A percentile compares a stretch with the other conserved stretches of the same genome.
These are phyloP conservation scores for Phaeosphaeriaceae sp. DNA, from an alignment of 2,329 filamentous ascomycete genomes.

Conservation along the genomic window DNA sequence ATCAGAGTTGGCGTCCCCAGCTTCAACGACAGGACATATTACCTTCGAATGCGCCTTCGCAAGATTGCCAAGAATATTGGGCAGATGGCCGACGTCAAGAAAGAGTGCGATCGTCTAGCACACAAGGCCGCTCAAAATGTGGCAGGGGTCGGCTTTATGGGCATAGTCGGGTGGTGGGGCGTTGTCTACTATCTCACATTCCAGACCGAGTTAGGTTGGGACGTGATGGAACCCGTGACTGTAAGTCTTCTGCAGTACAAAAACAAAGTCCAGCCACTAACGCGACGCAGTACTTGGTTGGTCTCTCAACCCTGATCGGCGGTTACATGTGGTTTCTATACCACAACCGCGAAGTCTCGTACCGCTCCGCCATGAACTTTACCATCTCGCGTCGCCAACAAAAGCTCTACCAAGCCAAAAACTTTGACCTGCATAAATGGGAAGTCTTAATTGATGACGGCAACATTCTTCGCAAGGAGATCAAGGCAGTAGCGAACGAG, in stretches of 20 bases:
- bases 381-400: conserved; percentile 81
- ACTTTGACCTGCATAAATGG: conserved; percentile 80
- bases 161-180: conserved; percentile 79
- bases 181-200: conserved; percentile 74
- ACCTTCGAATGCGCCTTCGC: conserved; percentile 77
- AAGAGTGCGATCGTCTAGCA: conserved; percentile 79
- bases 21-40: conserved; percentile 90
- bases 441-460: conserved; percentile 79
- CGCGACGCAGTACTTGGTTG: conserved; percentile 69
- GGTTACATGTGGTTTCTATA: conserved; percentile 95
- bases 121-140: conserved; percentile 78
- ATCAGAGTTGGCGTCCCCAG: conserved; percentile 83
- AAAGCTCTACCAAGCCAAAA: conserved; percentile 74
- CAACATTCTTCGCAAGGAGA: conserved; percentile 77
- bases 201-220: conserved; percentile 81
- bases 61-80: conserved; percentile 74
- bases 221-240: conserved; percentile 87
- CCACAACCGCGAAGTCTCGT: conserved; percentile 87
- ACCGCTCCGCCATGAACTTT: conserved; percentile 84
- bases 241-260: conserved; percentile 32
- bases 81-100: conserved; percentile 74
- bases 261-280: neutral
- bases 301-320: conserved; percentile 83
- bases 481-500: conserved; percentile 79
- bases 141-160: conserved; percentile 78